Conservation (phyloP, 2,329 filamentous ascomycete species). For the Sarocladium oryzae region DNA sequence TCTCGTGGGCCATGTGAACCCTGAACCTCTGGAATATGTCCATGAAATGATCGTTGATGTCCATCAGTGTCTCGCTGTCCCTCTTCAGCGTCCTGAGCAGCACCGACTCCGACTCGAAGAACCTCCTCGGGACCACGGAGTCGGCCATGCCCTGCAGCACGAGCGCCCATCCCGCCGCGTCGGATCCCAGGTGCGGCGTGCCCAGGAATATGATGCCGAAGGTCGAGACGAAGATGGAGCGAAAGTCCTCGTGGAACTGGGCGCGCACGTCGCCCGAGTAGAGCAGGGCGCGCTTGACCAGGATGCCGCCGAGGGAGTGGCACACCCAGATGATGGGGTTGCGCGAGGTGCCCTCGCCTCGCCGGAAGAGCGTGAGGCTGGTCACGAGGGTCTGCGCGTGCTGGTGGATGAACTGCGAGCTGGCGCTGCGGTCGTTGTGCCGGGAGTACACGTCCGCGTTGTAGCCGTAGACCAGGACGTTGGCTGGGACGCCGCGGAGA, state of each 20-base stretch:
- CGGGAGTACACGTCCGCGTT: slow-evolving; percentile 58
- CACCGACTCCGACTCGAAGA: slow-evolving; percentile 61
- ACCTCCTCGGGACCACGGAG: slow-evolving; percentile 55
- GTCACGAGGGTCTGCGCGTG: slow-evolving; percentile 65
- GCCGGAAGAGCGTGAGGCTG: slow-evolving; percentile 56
- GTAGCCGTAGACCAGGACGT: slow-evolving; percentile 67
- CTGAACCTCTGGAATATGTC: slow-evolving; percentile 65
- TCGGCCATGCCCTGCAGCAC: slow-evolving; percentile 63
- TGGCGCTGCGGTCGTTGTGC: slow-evolving; percentile 45
- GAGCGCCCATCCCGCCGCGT: slow-evolving; percentile 60
- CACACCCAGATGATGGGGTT: slow-evolving; percentile 71
- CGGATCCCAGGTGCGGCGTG: slow-evolving; percentile 67
- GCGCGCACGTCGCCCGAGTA: slow-evolving; percentile 57
- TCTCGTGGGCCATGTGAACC: slow-evolving; percentile 73
- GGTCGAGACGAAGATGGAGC: slow-evolving; percentile 67
- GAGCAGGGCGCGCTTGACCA: slow-evolving; percentile 64
- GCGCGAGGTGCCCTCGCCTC: slow-evolving; percentile 45
- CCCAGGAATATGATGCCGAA: slow-evolving; percentile 72
- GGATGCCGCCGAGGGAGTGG: slow-evolving; percentile 66
- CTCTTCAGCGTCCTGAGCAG: slow-evolving; percentile 65
- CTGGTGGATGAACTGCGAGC: slow-evolving; percentile 61
- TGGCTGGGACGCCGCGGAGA: slow-evolving; percentile 49
- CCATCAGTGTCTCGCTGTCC: slow-evolving; percentile 67
- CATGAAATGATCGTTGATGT: slow-evolving; percentile 67
- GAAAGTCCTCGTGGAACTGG: slow-evolving; percentile 55